Percentiles rank a stretch among this genome's conserved stretches.
phyloP scores from a whole-genome alignment of 371 early-diverging fungal genomes.

The Dichotomocladium elegans region DNA sequence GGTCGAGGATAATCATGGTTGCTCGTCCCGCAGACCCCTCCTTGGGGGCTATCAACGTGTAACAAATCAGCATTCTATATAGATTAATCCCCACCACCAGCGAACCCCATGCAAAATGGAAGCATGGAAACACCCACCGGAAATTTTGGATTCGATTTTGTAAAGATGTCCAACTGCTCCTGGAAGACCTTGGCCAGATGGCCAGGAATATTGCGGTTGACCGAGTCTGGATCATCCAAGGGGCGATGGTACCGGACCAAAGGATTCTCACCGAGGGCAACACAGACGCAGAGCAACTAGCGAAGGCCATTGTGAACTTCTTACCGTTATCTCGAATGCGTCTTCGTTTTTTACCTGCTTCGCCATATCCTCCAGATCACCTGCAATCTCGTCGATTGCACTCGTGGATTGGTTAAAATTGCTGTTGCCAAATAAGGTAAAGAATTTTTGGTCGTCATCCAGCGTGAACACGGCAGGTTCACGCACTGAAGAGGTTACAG shows the following conservation, averaged over 20 bases:
- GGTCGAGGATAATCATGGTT: slow-evolving; percentile 83
- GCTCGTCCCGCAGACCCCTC: slow-evolving; percentile 65
- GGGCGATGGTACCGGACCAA: slow-evolving; percentile 82
- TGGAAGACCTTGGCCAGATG: slow-evolving; percentile 53
- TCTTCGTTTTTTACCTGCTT: slow-evolving; percentile 43
- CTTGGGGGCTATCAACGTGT: slow-evolving; percentile 41
- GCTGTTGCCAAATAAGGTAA: slow-evolving; percentile 48
- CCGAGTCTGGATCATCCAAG: slow-evolving; percentile 65
- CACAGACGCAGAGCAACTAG: slow-evolving; percentile 69
- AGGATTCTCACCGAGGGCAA: slow-evolving; percentile 80
- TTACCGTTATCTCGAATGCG: not conserved
- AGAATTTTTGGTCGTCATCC: slow-evolving; percentile 66
- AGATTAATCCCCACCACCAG: too few species aligned
- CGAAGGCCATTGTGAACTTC: not conserved
- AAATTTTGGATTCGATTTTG: slow-evolving; percentile 54
- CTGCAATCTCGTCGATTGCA: slow-evolving; percentile 39
- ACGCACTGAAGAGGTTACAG: slow-evolving; percentile 45
- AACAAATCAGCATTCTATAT: not conserved
- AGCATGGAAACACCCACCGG: slow-evolving; percentile 40
- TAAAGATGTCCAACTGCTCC: slow-evolving; percentile 57
- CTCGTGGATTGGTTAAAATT: slow-evolving; percentile 18
- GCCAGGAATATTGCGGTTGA: slow-evolving; percentile 51
- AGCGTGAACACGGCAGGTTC: slow-evolving; percentile 81
- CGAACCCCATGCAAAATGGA: too few species aligned
- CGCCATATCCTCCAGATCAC: slow-evolving; percentile 64